Base-by-base conservation (phyloP, 768 basidiomycete genomes). In the Mycena rebaudengoi region DNA sequence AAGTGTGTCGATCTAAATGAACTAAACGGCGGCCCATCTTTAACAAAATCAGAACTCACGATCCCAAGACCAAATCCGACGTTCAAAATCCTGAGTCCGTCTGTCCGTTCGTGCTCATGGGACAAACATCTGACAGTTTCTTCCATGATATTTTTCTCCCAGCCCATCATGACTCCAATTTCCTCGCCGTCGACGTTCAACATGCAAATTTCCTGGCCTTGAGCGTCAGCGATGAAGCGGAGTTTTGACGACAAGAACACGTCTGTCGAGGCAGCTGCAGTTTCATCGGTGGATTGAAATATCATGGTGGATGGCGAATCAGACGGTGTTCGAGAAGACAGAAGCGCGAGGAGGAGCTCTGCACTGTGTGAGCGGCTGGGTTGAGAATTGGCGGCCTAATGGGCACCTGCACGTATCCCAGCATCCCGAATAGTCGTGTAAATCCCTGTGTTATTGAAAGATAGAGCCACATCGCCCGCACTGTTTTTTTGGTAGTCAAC, bases 161-260 rank as follows among this genome's bases (percentile, higher is more conserved):
- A 99, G 1, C 96, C 95, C 98, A 99, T 99, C 98, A 99, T 99
- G 6, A 99, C 97, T 13, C 95, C 95, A n/a, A 96, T 86, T 62
- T 95, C 91, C 66, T 91, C 90, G 28, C 87, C 88, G 14, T 81
- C 85, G 3, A 85, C 80, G 62, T 83, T 78, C 53, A 94, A 71
- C 51, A 93, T 76, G 64, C 96, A 98, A 21, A 98, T 86, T 50
- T 95, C 91, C 74, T 96, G 94, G 2, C 92, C 94, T 33, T 85
- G 75, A 30, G 83, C 79, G 72, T 97, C 95, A 32, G 76, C 81
- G 11, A 82, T 84, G 75, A 88, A 99, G 35, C 81, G 81, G 39
- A 99, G 78, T 53, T 79, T 83, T 2, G 93, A 91, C 2, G 84
- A 73, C 20, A 99, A 80, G 73, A 95, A 99, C 4, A 84, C 81